Evolutionary conservation across 306 rosid genomes (phyloP).

Genomic region (Luffa acutangula): DNA sequence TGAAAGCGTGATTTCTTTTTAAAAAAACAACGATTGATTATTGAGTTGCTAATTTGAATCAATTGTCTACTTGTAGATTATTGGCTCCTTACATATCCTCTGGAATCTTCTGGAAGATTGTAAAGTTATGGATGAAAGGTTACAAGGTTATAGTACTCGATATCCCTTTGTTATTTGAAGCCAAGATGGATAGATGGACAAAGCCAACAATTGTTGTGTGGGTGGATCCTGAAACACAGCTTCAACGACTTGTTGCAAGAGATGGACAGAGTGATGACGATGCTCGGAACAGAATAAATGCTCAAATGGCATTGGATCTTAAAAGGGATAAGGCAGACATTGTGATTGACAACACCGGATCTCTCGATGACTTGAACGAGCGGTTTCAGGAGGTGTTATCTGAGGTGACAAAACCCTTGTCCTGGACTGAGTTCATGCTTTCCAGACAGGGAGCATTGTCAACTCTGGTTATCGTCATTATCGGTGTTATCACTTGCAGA

Average conservation of each 20-base stretch:
- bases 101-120: constrained; percentile 64
- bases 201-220: constrained; percentile 75
- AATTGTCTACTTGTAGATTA: constrained; percentile 35
- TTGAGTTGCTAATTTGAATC: constrained; percentile 11
- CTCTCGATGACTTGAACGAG: constrained; percentile 50
- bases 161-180: constrained; percentile 73
- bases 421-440: constrained; percentile 63
- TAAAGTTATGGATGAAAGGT: constrained; percentile 73
- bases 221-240: constrained; percentile 80
- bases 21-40: background rate
- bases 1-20: no score
- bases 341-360: constrained; percentile 66
- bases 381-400: constrained; percentile 42
- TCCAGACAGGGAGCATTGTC: constrained; percentile 53
- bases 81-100: constrained; percentile 72
- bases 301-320: constrained; percentile 69
- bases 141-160: constrained; percentile 72
- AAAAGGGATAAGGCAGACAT: constrained; percentile 56
- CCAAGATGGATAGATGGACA: constrained; percentile 73
- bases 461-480: constrained; percentile 26
- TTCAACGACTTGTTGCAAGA: constrained; percentile 46
- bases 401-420: constrained; percentile 55
- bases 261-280: constrained; percentile 52
- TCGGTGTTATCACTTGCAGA: constrained; percentile 35
- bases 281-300: constrained; percentile 45